Evolutionary conservation across 2,329 filamentous ascomycete genomes (phyloP).

Genomic region (Pyrenochaeta sp.): DNA sequence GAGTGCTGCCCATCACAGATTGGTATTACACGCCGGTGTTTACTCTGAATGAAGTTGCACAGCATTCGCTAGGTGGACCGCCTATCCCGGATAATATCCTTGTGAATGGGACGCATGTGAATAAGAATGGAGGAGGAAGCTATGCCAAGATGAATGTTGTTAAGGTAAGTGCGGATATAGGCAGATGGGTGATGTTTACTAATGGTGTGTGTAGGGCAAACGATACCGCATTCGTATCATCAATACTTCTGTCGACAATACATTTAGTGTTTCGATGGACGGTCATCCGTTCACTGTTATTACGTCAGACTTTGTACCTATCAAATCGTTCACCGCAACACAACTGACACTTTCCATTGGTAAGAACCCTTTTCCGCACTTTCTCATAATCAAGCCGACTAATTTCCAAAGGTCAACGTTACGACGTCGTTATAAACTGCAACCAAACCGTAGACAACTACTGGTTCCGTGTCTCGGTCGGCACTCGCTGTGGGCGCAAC

Average conservation of each 20-base stretch:
- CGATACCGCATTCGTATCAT: slow-evolving; percentile 66
- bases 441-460: slow-evolving; percentile 55
- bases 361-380: slow-evolving; percentile 13
- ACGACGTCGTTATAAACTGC: slow-evolving; percentile 56
- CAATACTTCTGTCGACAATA: slow-evolving; percentile 55
- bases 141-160: slow-evolving; percentile 45
- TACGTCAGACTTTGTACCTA: slow-evolving; percentile 53
- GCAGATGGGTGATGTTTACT: too few species aligned
- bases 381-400: not conserved
- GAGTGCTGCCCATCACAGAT: slow-evolving; percentile 66
- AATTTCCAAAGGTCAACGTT: slow-evolving; percentile 50
- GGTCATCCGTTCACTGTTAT: slow-evolving; percentile 53
- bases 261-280: slow-evolving; percentile 47
- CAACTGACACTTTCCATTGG: slow-evolving; percentile 44
- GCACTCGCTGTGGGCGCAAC: slow-evolving; percentile 41
- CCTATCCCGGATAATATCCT: slow-evolving; percentile 54
- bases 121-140: slow-evolving; percentile 50
- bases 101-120: slow-evolving; percentile 64
- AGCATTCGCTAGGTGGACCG: slow-evolving; percentile 42
- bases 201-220: slow-evolving; percentile 47
- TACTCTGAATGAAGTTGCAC: slow-evolving; percentile 39
- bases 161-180: slow-evolving; percentile 37
- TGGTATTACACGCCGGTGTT: slow-evolving; percentile 62
- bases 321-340: slow-evolving; percentile 48
- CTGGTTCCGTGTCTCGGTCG: slow-evolving; percentile 55